phyloP scores from a whole-genome alignment of 2,329 filamentous ascomycete genomes.

The Leptosphaerulina australis region DNA sequence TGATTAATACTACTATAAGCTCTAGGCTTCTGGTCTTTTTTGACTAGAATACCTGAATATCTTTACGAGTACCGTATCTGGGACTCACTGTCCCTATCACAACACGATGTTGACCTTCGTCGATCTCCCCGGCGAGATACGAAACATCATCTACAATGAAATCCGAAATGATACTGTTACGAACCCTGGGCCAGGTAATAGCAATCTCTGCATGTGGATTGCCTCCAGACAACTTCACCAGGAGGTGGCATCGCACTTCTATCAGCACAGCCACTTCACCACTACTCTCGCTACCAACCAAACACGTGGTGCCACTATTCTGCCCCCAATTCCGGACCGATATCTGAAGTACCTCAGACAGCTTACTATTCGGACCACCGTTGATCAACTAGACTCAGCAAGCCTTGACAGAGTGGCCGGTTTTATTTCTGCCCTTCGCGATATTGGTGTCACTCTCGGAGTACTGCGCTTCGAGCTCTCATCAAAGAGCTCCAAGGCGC shows the following conservation, averaged over 20 bases:
- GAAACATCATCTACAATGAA: constrained; percentile 26
- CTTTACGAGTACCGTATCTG: not conserved
- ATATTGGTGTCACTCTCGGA: not conserved
- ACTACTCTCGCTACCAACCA: constrained; percentile 18
- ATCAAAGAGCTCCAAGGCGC: not conserved
- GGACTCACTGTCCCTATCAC: not conserved
- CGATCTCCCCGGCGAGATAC: constrained; percentile 27
- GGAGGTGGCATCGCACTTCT: constrained; percentile 33
- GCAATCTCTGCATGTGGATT: constrained; percentile 19
- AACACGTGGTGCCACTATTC: not conserved
- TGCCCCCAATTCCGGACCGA: constrained; percentile 1
- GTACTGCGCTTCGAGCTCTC: not conserved
- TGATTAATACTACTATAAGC: too few relatives aligned
- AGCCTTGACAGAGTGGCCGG: not conserved
- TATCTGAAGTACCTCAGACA: not conserved
- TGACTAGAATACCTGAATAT: too few relatives aligned
- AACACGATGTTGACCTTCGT: constrained; percentile 18
- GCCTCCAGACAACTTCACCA: constrained; percentile 25
- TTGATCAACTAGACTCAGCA: not conserved
- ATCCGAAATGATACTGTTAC: constrained; percentile 8
- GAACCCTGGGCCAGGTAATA: not conserved
- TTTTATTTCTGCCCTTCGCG: not conserved
- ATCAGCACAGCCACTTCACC: constrained; percentile 22
- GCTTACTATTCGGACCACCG: not conserved
- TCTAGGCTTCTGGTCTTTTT: too few relatives aligned